These are phyloP conservation scores for Cornus suecica DNA, from an alignment of 148 eudicot genomes.

Conservation along the genomic window DNA sequence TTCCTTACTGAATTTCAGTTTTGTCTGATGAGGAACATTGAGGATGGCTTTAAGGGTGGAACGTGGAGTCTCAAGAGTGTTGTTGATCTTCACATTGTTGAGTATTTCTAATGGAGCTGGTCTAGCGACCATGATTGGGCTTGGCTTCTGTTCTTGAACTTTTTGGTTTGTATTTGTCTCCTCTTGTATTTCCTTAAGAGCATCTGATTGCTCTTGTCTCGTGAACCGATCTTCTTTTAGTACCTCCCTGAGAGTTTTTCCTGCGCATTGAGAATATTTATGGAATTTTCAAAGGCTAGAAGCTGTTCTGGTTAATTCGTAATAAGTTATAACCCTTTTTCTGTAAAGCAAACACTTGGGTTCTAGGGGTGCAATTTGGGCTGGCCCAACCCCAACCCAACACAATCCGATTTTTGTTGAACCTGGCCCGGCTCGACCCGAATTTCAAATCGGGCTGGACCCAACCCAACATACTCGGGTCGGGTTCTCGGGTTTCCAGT, in stretches of 20 bases:
- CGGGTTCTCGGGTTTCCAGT: too few species aligned
- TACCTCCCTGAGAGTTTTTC: conserved; percentile 14
- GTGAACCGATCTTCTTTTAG: conserved; percentile 19
- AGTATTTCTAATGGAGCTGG: conserved; percentile 29
- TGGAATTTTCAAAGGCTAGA: too few species aligned
- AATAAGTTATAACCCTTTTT: background rate
- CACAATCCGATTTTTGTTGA: too few species aligned
- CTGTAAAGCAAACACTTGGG: too few species aligned
- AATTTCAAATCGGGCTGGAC: too few species aligned
- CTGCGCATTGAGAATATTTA: background rate
- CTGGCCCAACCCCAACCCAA: too few species aligned
- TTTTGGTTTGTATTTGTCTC: background rate
- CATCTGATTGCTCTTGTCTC: conserved; percentile 5
- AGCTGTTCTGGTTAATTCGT: too few species aligned
- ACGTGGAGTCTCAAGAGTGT: conserved; percentile 27
- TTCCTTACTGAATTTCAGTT: conserved; percentile 21
- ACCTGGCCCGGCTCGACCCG: too few species aligned
- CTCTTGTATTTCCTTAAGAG: background rate
- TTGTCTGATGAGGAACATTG: conserved; percentile 7
- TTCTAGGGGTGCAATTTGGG: too few species aligned
- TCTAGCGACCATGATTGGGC: background rate
- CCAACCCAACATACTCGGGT: too few species aligned
- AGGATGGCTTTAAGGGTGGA: conserved; percentile 29
- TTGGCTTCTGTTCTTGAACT: background rate
- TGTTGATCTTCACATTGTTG: conserved; percentile 29